Conservation (phyloP, 352 stramenopile genomes). For the Thalassiosira exigua region DNA sequence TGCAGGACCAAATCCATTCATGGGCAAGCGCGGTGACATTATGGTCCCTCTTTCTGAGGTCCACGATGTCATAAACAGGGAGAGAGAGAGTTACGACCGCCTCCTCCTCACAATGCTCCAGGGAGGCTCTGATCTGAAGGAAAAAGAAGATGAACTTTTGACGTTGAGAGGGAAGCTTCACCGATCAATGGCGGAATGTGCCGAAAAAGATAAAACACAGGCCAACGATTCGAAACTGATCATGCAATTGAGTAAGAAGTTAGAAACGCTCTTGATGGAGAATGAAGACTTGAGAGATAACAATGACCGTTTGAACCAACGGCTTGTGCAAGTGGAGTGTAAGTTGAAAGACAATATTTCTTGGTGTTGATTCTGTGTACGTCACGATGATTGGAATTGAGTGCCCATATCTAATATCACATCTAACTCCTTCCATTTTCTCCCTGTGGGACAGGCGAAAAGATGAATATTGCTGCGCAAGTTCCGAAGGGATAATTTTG, state of each 20-base stretch:
- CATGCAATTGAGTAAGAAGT: slow-evolving; percentile 87
- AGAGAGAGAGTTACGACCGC: slow-evolving; percentile 84
- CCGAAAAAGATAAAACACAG: slow-evolving; percentile 83
- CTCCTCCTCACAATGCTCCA: slow-evolving; percentile 84
- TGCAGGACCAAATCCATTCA: slow-evolving; percentile 55
- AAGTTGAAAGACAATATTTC: slow-evolving; percentile 40
- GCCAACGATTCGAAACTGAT: slow-evolving; percentile 87
- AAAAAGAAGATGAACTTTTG: slow-evolving; percentile 85
- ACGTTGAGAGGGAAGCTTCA: slow-evolving; percentile 74
- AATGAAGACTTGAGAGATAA: slow-evolving; percentile 86
- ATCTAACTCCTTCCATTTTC: not conserved
- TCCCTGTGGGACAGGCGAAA: not conserved
- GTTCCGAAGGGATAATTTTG: no score
- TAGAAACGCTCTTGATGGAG: slow-evolving; percentile 86
- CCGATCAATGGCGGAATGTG: slow-evolving; percentile 68
- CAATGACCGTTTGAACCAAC: slow-evolving; percentile 82
- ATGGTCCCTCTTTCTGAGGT: slow-evolving; percentile 83
- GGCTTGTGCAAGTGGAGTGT: slow-evolving; percentile 78
- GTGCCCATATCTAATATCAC: not conserved
- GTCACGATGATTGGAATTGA: slow-evolving; percentile 6
- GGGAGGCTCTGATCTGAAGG: slow-evolving; percentile 80
- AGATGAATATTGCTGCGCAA: not conserved
- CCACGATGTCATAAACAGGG: slow-evolving; percentile 80
- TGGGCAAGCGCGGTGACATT: slow-evolving; percentile 61
- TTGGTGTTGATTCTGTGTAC: not conserved